Percentiles rank a stretch among this genome's conserved stretches.
phyloP scores from a whole-genome alignment of 805 yeast genomes.

The Candida boidinii region DNA sequence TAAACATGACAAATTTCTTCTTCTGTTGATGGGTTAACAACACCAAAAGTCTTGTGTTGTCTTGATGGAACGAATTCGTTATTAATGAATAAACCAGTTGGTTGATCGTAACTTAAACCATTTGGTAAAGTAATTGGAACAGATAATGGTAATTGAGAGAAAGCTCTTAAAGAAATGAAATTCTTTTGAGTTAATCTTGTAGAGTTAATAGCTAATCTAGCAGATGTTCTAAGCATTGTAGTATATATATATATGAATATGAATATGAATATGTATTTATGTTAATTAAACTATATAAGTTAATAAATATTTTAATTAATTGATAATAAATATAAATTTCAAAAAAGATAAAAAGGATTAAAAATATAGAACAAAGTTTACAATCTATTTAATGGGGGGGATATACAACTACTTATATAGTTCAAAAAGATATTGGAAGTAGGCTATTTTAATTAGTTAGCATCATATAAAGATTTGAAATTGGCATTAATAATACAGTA shows the following conservation, averaged over 20 bases:
- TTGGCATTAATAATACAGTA: too few species aligned
- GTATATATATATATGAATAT: too few species aligned
- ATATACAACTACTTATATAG: not conserved
- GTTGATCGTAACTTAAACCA: constrained; percentile 44
- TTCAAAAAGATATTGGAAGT: too few species aligned
- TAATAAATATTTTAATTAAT: not conserved
- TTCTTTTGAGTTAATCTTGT: constrained; percentile 9
- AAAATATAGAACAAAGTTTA: not conserved
- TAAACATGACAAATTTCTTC: constrained; percentile 60
- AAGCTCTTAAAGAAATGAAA: constrained; percentile 12
- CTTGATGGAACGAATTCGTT: constrained; percentile 51
- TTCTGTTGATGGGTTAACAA: constrained; percentile 62
- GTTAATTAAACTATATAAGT: not conserved
- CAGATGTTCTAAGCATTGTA: constrained; percentile 12
- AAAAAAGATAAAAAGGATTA: not conserved
- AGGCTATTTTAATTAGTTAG: too few species aligned
- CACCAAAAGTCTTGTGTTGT: constrained; percentile 52
- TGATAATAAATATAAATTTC: not conserved
- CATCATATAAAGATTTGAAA: too few species aligned
- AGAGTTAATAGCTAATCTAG: constrained; percentile 7
- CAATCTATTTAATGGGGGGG: not conserved
- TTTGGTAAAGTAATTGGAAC: constrained; percentile 50
- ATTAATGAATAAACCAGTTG: constrained; percentile 56
- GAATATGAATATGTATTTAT: not conserved
- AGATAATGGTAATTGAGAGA: constrained; percentile 26